A percentile compares a stretch with the other conserved stretches of the same genome.
Evolutionary conservation across 1,284 basidiomycete species (phyloP).

Genomic region (Schizopora paradoxa): DNA sequence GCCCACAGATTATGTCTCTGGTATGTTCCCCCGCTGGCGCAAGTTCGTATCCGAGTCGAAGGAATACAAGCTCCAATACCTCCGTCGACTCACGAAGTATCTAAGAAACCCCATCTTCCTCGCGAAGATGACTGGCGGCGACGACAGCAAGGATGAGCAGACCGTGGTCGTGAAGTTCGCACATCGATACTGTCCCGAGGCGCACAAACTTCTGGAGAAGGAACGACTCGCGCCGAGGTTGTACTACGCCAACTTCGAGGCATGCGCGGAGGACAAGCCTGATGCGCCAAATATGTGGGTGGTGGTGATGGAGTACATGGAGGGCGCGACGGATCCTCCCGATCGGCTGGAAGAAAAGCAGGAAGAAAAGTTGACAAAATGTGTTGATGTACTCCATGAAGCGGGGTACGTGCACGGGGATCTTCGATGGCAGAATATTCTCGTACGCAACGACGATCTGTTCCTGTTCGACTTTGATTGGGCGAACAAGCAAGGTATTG

Average conservation of each 20-base stretch:
- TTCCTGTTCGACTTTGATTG: neutral
- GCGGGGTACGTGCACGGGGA: neutral
- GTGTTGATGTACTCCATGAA: neutral
- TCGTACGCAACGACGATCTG: neutral
- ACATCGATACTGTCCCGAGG: slow-evolving; percentile 11
- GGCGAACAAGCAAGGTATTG: no score
- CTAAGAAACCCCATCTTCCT: no score
- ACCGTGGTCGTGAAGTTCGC: slow-evolving; percentile 20
- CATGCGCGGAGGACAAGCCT: no score
- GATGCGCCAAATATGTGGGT: neutral
- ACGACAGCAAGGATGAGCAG: no score
- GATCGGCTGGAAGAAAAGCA: no score
- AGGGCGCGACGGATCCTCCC: neutral
- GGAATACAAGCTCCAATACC: no score
- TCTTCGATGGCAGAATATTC: neutral
- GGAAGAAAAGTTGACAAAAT: neutral
- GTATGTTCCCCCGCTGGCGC: no score
- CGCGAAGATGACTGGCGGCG: no score
- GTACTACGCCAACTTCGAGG: slow-evolving; percentile 13
- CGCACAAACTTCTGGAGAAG: slow-evolving; percentile 16
- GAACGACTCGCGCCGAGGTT: slow-evolving; percentile 14
- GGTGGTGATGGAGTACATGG: neutral
- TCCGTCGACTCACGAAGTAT: no score
- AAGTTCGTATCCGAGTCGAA: no score
- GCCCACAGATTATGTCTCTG: no score